Conservation (phyloP, 352 stramenopile genomes). For the Blastocystis sp. region DNA sequence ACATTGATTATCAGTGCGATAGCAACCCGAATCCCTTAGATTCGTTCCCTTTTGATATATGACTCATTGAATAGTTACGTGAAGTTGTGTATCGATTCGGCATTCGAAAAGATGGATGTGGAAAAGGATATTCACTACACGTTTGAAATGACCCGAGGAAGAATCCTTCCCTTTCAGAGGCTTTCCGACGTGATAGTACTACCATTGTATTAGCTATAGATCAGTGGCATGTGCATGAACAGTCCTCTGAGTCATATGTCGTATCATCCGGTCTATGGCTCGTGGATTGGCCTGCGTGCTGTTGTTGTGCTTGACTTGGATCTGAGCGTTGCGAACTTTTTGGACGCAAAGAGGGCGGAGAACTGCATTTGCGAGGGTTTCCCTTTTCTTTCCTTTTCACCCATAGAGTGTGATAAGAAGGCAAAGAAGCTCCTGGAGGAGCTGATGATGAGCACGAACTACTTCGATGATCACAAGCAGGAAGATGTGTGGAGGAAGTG, state of each 20-base stretch:
- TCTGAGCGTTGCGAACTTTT: background rate
- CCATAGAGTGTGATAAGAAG: constrained; percentile 44
- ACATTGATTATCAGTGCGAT: constrained; percentile 34
- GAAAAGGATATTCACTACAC: constrained; percentile 16
- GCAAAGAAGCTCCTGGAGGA: constrained; percentile 23
- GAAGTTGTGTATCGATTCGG: background rate
- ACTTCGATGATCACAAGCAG: background rate
- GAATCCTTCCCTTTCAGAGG: constrained; percentile 39
- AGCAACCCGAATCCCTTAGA: constrained; percentile 41
- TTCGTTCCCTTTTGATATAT: background rate
- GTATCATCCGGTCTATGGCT: constrained; percentile 32
- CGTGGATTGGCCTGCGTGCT: constrained; percentile 44
- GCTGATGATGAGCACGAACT: constrained; percentile 21
- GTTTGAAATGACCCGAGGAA: constrained; percentile 12
- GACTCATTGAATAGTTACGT: constrained; percentile 35
- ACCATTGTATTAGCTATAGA: constrained; percentile 1
- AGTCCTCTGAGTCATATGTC: constrained; percentile 38
- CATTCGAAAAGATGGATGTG: constrained; percentile 22
- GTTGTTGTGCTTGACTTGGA: constrained; percentile 33
- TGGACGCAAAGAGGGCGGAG: background rate
- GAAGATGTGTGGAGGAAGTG: constrained; percentile 45
- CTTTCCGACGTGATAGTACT: background rate
- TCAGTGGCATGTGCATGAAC: constrained; percentile 20
- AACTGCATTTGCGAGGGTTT: constrained; percentile 15
- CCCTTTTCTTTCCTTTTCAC: background rate